Conservation (phyloP, 202 grass and related monocot species). For the Tripidium arundinaceum region DNA sequence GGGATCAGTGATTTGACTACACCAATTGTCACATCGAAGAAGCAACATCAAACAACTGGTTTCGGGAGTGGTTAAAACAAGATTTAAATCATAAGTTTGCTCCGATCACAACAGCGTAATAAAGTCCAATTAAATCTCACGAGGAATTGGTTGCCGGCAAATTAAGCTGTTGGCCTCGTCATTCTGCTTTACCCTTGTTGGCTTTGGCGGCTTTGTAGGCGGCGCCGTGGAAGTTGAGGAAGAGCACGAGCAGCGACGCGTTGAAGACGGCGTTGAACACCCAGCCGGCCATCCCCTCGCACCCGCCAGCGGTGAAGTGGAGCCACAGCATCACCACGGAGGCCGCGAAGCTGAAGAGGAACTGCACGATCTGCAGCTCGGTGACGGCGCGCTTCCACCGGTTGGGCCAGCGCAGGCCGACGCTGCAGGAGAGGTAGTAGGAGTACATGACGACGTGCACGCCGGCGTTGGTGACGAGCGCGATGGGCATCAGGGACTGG, state of each 20-base stretch:
- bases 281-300: conserved; percentile 82
- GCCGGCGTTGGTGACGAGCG: conserved; percentile 72
- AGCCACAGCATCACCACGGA: conserved; percentile 71
- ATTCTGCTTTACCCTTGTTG: conserved; percentile 24
- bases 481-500: conserved; percentile 80
- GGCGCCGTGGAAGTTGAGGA: conserved; percentile 73
- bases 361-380: conserved; percentile 89
- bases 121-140: background rate
- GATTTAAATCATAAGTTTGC: background rate
- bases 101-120: background rate
- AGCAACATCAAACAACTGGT: background rate
- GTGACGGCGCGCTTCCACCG: conserved; percentile 83
- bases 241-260: conserved; percentile 72
- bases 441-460: conserved; percentile 93
- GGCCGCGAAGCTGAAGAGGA: conserved; percentile 79
- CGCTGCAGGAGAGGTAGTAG: conserved; percentile 81
- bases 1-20: background rate
- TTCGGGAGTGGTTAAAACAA: background rate
- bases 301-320: conserved; percentile 63
- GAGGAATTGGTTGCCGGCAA: background rate
- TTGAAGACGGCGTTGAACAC: conserved; percentile 91
- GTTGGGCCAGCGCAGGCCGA: conserved; percentile 62
- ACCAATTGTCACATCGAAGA: too few relatives aligned
- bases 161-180: background rate
- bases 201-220: conserved; percentile 53